Percentiles rank a stretch among this genome's conserved stretches.
These are phyloP conservation scores for Quercus rubra DNA, from an alignment of 306 rosid genomes.

Conservation along the genomic window DNA sequence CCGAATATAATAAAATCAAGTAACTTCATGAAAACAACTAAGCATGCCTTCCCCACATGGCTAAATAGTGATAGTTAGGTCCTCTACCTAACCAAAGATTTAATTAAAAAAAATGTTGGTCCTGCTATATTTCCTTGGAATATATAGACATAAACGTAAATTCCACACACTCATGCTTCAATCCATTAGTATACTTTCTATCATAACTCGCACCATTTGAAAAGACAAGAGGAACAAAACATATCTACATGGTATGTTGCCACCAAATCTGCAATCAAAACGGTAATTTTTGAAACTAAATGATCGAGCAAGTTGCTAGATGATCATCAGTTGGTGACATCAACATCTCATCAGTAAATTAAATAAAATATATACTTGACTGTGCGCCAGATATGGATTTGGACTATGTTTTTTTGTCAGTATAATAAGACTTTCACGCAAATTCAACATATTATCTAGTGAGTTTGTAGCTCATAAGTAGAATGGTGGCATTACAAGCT, in stretches of 20 bases:
- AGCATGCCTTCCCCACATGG: slow-evolving; percentile 24
- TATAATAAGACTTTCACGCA: background rate
- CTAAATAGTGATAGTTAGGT: slow-evolving; percentile 37
- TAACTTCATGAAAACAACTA: slow-evolving; percentile 22
- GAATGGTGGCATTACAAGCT: background rate
- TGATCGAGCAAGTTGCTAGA: background rate
- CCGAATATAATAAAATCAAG: background rate
- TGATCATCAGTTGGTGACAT: slow-evolving; percentile 16
- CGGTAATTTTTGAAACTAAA: slow-evolving; percentile 1
- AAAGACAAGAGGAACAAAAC: slow-evolving; percentile 8
- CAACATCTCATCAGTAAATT: background rate
- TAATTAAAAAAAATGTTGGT: background rate
- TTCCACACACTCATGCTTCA: slow-evolving; percentile 23
- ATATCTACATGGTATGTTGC: slow-evolving; percentile 10
- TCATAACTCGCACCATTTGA: background rate
- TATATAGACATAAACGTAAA: background rate
- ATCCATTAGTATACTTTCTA: slow-evolving; percentile 9
- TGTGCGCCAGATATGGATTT: background rate
- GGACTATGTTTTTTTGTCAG: background rate
- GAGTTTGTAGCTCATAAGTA: background rate
- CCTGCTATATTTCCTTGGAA: slow-evolving; percentile 8
- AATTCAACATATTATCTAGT: background rate
- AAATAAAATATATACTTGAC: background rate
- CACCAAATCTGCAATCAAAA: slow-evolving; percentile 23
- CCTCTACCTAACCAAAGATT: slow-evolving; percentile 27